Evolutionary conservation across 164 flowering plant genomes (phyloP), one percentile per base, ranked within the genome.

Genomic region (Taxillus chinensis): DNA sequence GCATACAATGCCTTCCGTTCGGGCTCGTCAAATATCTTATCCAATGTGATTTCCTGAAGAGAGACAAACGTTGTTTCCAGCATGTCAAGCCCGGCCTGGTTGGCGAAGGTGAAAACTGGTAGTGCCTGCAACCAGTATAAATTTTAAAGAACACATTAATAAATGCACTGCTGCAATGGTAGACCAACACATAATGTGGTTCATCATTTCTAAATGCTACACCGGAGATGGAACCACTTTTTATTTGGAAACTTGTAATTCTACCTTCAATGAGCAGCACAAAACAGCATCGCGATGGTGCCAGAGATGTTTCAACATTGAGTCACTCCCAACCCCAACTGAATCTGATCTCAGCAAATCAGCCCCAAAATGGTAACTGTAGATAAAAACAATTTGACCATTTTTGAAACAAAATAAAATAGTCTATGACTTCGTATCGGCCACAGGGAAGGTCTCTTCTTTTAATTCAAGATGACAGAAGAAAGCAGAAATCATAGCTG

Each of bases 1-100:
- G 87, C 50, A 67, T 77, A 80, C 68, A 92, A 43, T n/a, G 80
- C 77, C 74, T 86, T 86, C 40, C 85, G 77, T 4, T 95, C 96
- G 15, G 86, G 62, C 55, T 88, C 98, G 42, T 88, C 95, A 6
- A 92, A 87, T 41, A 92, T 86, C 72, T 88, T 88, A 45, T 88
- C 98, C 69, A 92, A 60, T 0, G 93, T 76, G 43, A 92, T 81
- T 64, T 92, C 98, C 67, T 92, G 96, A 41, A 92, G 69, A 54
- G 96, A 85, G 60, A 85, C 89, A 45, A 92, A 72, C 3, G 96
- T 88, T 9, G 98, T 92, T 73, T 92, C 97, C 68, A 92, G 73
- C 98, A 92, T 92, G 74, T 90, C 92, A 8, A 92, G 82, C 14
- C 98, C 98, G 0, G 93, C 98, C 65, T 92, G 93, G 75, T 92